These are phyloP conservation scores for Diatrype stigma DNA, from an alignment of 2,329 filamentous ascomycete genomes.

Conservation along the genomic window DNA sequence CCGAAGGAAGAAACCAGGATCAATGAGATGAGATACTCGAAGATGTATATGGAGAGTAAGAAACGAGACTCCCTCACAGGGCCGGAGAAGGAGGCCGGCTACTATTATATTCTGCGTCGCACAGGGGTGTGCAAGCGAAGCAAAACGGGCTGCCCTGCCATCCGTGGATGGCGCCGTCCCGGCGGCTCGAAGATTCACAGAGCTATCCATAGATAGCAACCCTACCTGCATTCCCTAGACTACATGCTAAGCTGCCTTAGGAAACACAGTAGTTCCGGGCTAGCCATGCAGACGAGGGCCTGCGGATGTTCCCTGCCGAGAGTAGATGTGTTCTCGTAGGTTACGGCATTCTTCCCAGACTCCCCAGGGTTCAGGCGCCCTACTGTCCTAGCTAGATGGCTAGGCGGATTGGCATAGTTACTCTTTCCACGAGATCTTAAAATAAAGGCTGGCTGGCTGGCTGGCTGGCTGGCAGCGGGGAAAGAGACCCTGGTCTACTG, in stretches of 20 bases:
- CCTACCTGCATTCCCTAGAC: too few relatives aligned
- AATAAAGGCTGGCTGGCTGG: slow-evolving; percentile 7
- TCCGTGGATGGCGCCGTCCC: background rate
- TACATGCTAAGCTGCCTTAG: too few relatives aligned
- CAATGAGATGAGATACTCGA: slow-evolving; percentile 16
- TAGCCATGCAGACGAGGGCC: background rate
- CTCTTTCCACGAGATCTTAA: background rate
- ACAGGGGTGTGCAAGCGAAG: slow-evolving; percentile 1
- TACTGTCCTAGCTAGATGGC: background rate
- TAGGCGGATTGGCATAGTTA: too few relatives aligned
- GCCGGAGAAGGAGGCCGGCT: slow-evolving; percentile 14
- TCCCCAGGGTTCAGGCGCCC: background rate
- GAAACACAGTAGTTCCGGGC: background rate
- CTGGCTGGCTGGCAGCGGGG: slow-evolving; percentile 2
- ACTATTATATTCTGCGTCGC: slow-evolving; percentile 13
- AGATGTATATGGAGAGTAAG: slow-evolving; percentile 13
- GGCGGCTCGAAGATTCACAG: background rate
- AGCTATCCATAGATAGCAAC: background rate
- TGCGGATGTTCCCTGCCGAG: background rate
- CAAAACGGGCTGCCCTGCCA: background rate
- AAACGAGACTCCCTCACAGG: slow-evolving; percentile 11
- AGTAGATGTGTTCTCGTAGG: too few relatives aligned
- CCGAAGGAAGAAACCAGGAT: slow-evolving; percentile 14
- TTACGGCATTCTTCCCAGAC: background rate
- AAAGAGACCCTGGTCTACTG: too few relatives aligned